Conservation (phyloP, 1,284 basidiomycete species). For the Cryptococcus wingfieldii region DNA sequence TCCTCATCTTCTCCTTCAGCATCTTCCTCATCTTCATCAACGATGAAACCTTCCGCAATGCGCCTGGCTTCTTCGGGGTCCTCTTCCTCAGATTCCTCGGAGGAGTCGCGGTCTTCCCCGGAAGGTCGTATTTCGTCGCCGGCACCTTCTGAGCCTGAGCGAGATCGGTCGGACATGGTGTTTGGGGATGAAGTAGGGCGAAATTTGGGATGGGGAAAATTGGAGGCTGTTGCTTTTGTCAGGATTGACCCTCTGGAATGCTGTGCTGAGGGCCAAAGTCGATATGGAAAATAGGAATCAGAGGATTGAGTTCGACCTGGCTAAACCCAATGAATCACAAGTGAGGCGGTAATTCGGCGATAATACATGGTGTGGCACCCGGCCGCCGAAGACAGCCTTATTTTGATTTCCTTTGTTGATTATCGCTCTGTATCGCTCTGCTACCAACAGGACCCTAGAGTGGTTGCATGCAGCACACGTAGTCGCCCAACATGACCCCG, state of each 20-base stretch:
- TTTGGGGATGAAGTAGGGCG: constrained; percentile 5
- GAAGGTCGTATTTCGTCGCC: constrained; percentile 48
- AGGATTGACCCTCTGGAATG: not conserved
- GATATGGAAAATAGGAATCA: not conserved
- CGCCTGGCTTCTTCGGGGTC: constrained; percentile 45
- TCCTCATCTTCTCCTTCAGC: constrained; percentile 31
- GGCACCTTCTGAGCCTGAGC: constrained; percentile 45
- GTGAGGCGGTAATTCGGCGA: not conserved
- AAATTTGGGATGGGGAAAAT: not conserved
- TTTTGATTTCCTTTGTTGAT: not conserved
- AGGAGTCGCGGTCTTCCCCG: constrained; percentile 47
- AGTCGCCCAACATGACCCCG: constrained; percentile 19
- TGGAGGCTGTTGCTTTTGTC: not conserved
- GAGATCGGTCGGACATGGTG: constrained; percentile 40
- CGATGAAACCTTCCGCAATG: constrained; percentile 49
- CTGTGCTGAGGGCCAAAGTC: not conserved
- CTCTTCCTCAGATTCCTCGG: constrained; percentile 49
- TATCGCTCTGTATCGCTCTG: not conserved
- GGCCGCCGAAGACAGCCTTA: not conserved
- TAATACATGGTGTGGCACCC: not conserved
- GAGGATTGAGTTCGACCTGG: not conserved
- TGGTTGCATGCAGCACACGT: not conserved
- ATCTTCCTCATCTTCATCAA: constrained; percentile 47
- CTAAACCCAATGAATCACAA: not conserved
- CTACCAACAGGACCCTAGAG: not conserved